These are phyloP conservation scores for Gypsophila paniculata DNA, from an alignment of 179 eudicot species.

Conservation along the genomic window DNA sequence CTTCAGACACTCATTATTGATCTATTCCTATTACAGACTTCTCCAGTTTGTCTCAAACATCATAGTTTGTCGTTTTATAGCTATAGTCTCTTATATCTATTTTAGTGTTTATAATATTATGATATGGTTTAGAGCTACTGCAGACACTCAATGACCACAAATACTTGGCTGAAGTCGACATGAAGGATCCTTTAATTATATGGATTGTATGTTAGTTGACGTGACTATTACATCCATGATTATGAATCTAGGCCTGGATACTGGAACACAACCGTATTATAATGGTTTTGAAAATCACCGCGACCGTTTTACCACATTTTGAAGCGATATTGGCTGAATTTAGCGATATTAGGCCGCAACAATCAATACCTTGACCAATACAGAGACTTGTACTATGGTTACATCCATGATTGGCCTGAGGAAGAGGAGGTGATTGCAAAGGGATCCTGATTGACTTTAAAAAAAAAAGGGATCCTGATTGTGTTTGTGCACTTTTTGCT, in stretches of 20 bases:
- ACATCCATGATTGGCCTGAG: background rate
- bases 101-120: background rate
- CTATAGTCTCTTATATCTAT: background rate
- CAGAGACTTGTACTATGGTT: too few relatives aligned
- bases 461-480: background rate
- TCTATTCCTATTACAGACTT: background rate
- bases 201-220: constrained; percentile 1
- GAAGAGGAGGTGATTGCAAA: background rate
- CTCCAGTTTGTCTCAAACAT: background rate
- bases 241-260: too few relatives aligned
- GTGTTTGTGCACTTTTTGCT: background rate
- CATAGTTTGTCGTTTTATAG: background rate
- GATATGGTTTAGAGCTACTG: background rate
- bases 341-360: too few relatives aligned
- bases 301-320: too few relatives aligned
- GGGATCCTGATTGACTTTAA: background rate
- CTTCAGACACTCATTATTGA: background rate
- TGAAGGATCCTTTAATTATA: background rate
- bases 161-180: background rate
- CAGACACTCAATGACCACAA: background rate
- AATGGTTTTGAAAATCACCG: too few relatives aligned
- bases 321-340: too few relatives aligned
- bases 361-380: too few relatives aligned
- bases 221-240: background rate
- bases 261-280: too few relatives aligned